phyloP scores from a whole-genome alignment of 306 rosid genomes.

The Trifolium repens region DNA sequence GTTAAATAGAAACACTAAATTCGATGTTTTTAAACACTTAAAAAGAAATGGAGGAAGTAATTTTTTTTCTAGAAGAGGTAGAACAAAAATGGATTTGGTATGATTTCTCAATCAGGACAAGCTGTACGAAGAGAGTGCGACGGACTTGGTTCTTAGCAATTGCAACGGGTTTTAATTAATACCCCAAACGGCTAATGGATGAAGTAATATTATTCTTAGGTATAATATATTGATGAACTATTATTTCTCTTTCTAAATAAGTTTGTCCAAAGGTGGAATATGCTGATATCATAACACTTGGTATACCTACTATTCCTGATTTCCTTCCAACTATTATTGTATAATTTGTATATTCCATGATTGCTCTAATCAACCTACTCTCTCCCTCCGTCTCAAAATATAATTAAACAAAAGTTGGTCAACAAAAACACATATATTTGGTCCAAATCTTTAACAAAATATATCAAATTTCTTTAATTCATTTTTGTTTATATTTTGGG shows the following conservation, averaged over 20 bases:
- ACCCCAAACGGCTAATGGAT: slow-evolving; percentile 20
- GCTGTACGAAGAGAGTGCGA: neutral
- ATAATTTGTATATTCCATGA: slow-evolving; percentile 28
- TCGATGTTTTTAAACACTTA: too few species aligned
- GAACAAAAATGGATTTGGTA: slow-evolving; percentile 33
- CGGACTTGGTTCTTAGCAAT: slow-evolving; percentile 36
- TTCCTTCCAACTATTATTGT: neutral
- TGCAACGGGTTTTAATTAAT: slow-evolving; percentile 36
- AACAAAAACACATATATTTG: too few species aligned
- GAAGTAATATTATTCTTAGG: neutral
- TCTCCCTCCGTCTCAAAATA: too few species aligned
- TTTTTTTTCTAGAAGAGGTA: too few species aligned
- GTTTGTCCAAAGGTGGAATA: slow-evolving; percentile 22
- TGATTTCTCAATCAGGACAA: slow-evolving; percentile 52
- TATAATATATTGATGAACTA: neutral
- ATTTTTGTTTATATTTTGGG: too few species aligned
- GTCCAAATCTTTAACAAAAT: too few species aligned
- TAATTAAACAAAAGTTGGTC: too few species aligned
- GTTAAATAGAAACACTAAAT: too few species aligned
- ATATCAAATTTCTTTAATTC: too few species aligned
- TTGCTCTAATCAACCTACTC: slow-evolving; percentile 29
- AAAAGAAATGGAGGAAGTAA: too few species aligned
- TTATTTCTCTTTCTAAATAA: slow-evolving; percentile 20
- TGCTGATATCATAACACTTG: slow-evolving; percentile 8
- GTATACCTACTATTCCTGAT: neutral